Base-by-base conservation (phyloP, 1,139 yeast species). In the Protomyces arabidopsidicola region DNA sequence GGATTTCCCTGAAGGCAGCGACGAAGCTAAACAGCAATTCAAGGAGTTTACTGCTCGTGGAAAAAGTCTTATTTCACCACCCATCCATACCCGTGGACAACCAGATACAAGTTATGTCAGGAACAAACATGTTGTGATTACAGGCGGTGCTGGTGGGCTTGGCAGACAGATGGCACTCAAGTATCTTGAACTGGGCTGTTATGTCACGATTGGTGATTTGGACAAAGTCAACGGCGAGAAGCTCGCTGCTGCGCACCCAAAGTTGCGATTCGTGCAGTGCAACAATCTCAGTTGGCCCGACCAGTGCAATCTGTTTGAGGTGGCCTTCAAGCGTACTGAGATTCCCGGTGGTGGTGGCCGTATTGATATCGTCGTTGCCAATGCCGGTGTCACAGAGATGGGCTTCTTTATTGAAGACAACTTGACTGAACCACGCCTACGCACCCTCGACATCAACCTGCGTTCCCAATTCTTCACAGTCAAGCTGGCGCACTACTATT, bases 141-240 rank as follows among this genome's bases (percentile, higher is more conserved):
- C 63, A 2, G 63, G 63, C 53, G 63, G 63, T 18, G 62, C 62
- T 6, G 62, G 62, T 18, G 62, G 62, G 20, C 52, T 58, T 22
- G 62, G 62, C 14, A 24, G 54, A 31, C 56, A 55, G 4, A 58
- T 58, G 62, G 62, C 62, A 8, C 51, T 45, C 22, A 24, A 42
- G 53, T 58, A 39, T 39, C 38, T 52, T 5, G 62, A 55, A 14
- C 45, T 55, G 10, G 62, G 62, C 31, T 55, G 56, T 10, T 51
- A 58, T 27, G 62, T 58, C 16, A 58, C 62, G 53, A 58, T 58
- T 22, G 62, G 62, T 3, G 62, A 58, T 42, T 31, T 58, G 27
- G 62, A 58, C 34, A 50, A 51, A 18, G 18, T 18, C 18, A 42
- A 31, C 42, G 62, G 62, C 35, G 62, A 58, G 34, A 48, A 45